phyloP scores from a whole-genome alignment of 2,329 filamentous ascomycete genomes.

The Grosmannia serpens region DNA sequence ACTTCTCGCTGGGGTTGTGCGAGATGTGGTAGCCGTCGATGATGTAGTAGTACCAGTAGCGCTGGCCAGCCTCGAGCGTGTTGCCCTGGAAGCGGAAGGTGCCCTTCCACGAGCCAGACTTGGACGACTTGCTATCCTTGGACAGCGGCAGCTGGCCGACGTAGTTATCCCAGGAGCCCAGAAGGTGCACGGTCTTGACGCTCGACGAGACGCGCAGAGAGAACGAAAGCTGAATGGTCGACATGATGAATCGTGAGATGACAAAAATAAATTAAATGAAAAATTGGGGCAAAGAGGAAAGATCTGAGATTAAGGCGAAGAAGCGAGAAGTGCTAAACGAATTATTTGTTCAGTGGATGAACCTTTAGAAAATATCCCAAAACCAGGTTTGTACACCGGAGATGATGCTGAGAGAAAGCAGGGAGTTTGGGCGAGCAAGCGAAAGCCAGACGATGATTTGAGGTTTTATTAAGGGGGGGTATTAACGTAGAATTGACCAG shows the following conservation, averaged over 20 bases:
- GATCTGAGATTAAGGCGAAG: constrained; percentile 12
- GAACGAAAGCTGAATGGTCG: constrained; percentile 88
- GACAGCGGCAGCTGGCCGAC: constrained; percentile 85
- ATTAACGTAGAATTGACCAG: constrained; percentile 16
- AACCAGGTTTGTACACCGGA: not conserved
- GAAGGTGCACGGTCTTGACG: constrained; percentile 94
- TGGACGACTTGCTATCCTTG: constrained; percentile 71
- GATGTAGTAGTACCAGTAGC: constrained; percentile 99
- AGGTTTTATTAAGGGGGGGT: constrained; percentile 30
- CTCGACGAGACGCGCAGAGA: constrained; percentile 89
- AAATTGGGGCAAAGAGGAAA: not conserved
- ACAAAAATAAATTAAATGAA: constrained; percentile 20
- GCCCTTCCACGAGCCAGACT: constrained; percentile 87
- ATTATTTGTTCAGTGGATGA: constrained; percentile 24
- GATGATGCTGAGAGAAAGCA: not conserved
- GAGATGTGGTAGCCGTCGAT: constrained; percentile 98
- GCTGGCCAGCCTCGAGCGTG: constrained; percentile 75
- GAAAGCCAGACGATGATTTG: constrained; percentile 35
- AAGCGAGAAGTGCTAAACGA: constrained; percentile 11
- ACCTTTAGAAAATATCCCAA: not conserved
- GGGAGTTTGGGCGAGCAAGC: constrained; percentile 34
- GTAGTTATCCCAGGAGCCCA: constrained; percentile 99
- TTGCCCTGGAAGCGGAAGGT: constrained; percentile 90
- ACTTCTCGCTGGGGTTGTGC: constrained; percentile 84
- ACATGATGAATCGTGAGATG: constrained; percentile 47